Base-by-base conservation (phyloP, 176 grass and related monocot species). In the Triticum monococcum region DNA sequence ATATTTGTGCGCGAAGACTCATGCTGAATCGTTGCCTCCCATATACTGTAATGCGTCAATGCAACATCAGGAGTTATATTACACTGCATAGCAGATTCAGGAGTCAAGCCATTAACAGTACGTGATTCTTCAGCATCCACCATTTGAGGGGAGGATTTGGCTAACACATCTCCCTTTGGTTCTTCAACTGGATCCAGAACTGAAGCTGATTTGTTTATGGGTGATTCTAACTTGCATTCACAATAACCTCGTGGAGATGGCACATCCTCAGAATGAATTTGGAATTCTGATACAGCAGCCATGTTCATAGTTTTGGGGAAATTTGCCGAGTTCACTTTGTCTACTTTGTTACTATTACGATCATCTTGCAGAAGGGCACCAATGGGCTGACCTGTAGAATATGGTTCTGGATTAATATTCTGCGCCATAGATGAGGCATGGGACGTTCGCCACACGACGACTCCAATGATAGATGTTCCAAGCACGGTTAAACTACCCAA, bases 11-110 rank as follows among this genome's bases (percentile, higher is more conserved):
- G 30, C 17, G 91, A 79, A 33, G 89, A 88, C 64, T 71, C 86
- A 74, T 95, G 86, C 61, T 93, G 91, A 86, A 98, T 88, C 80
- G 83, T 81, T 45, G 86, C 95, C 75, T 93, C 89, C 95, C 93
- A 95, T 72, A 95, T 64, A 87, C 35, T 78, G n/a, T 72, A 86
- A 73, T 65, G 67, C n/a, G 16, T 73, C 54, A 84, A 40, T 1
- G 11, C 8, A 36, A 22, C 64, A 52, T 84, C 81, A 84, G 79
- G 24, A 90, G 40, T 41, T 62, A 31, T 12, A 3, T 75, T 36
- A 80, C 59, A 85, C 32, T 68, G 25, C 63, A 62, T 28, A 78
- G 22, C n/a, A 69, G 38, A 48, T 72, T 50, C 89, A 86, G 75
- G 65, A 78, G 90, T 85, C 8, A 50, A 75, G 17, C 65, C 45